These are phyloP conservation scores for Nicotiana undulata DNA, from an alignment of 257 asterid genomes.

Conservation along the genomic window DNA sequence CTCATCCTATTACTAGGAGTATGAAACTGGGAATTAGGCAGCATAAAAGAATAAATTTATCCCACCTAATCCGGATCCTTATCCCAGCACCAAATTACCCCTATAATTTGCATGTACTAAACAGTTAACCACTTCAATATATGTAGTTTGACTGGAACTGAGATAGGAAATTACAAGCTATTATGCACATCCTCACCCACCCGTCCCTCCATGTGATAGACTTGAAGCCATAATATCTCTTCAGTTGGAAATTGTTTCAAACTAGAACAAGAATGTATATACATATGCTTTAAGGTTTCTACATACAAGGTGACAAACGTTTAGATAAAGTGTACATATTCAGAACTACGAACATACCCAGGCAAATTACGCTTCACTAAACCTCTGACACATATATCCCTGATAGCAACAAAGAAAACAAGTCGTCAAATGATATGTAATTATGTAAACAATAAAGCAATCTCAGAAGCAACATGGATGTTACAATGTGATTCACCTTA, in stretches of 20 bases:
- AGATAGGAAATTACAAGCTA: not conserved
- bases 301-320: not conserved
- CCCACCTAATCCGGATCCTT: not conserved
- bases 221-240: not conserved
- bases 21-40: too few species aligned
- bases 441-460: not conserved
- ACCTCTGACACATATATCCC: slow-evolving; percentile 92
- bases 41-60: too few species aligned
- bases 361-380: slow-evolving; percentile 91
- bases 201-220: not conserved
- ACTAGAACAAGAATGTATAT: not conserved
- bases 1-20: too few species aligned
- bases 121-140: not conserved
- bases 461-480: not conserved
- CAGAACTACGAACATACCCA: slow-evolving; percentile 46
- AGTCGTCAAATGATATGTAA: slow-evolving; percentile 2
- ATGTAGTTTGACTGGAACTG: not conserved
- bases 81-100: not conserved
- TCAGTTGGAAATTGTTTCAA: not conserved
- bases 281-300: not conserved
- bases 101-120: not conserved
- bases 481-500: slow-evolving; percentile 45
- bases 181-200: not conserved
- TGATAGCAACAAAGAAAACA: slow-evolving; percentile 30
- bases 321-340: not conserved